Conservation (phyloP, 2,329 filamentous ascomycete species). For the Exophiala viscosa region DNA sequence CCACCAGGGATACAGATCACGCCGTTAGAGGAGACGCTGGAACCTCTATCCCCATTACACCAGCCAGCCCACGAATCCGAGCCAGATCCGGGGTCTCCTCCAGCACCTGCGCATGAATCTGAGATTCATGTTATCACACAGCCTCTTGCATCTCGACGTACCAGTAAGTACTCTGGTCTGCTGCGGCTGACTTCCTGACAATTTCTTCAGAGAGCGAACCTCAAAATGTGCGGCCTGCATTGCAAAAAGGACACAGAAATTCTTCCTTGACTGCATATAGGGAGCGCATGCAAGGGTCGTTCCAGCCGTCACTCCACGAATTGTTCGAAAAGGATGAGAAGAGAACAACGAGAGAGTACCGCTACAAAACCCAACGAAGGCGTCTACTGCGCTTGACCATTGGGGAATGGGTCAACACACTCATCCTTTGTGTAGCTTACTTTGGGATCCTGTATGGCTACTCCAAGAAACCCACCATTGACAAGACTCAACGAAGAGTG, state of each 20-base stretch:
- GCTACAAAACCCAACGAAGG: constrained; percentile 14
- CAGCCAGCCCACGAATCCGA: neutral
- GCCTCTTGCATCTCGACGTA: constrained; percentile 5
- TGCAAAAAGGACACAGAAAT: constrained; percentile 1
- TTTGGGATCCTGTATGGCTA: constrained; percentile 20
- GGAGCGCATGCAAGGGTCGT: constrained; percentile 10
- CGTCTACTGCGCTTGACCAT: constrained; percentile 22
- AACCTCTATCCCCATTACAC: neutral
- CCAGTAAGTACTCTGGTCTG: neutral
- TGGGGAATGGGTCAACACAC: constrained; percentile 22
- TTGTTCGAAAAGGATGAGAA: constrained; percentile 8
- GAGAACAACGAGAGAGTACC: constrained; percentile 15
- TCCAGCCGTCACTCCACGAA: constrained; percentile 18
- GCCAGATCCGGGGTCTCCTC: neutral
- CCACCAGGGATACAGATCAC: neutral
- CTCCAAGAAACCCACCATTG: constrained; percentile 11
- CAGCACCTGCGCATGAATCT: neutral
- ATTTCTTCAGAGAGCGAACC: constrained; percentile 2
- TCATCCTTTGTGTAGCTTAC: constrained; percentile 16
- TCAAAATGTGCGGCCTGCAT: neutral
- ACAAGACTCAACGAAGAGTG: constrained; percentile 13
- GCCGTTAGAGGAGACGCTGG: neutral
- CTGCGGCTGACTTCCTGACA: neutral
- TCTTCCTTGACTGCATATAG: constrained; percentile 12
- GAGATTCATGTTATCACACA: neutral